Evolutionary conservation across 2,329 filamentous ascomycete species (phyloP), one percentile per base, ranked within the genome.

Genomic region (Aspergillus pseudonomiae): DNA sequence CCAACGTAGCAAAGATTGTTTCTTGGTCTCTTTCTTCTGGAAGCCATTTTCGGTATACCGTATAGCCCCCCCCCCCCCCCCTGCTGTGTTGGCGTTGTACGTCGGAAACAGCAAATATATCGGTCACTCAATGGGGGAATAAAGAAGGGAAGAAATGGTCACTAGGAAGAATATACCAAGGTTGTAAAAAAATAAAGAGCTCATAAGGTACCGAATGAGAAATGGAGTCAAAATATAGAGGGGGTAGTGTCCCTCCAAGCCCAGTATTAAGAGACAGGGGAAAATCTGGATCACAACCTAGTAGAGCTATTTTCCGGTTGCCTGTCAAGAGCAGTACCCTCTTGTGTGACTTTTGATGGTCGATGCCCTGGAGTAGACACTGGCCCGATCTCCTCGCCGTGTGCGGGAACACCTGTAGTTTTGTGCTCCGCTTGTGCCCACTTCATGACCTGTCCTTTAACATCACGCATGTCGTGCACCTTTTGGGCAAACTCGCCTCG

Each of bases 381-480:
- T 19, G 11, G 56, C 26, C 46, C 28, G 1, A 36, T 21, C 28
- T 28, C 45, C 24, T 57, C 30, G 24, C 26, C 19, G 14, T 32
- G 14, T n/a, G 21, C 28, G 14, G 52, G 24, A 28, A 60, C 59
- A 26, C 50, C 30, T n/a, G 46, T 24, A 21, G 12, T 45, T 26
- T 41, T 54, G 48, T 74, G 68, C 50, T 75, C 73, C 11, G 67
- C 68, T 62, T 77, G 74, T 30, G 73, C 71, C 77, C 76, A 79
- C 32, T 69, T 69, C 68, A 74, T 74, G 26, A 78, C 67, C 56
- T 77, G 76, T 14, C 76, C 73, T 62, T 74, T 77, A 21, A 77
- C 69, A 54, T 79, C 74, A n/a, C 75, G 74, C 70, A 78, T 75
- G 45, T 76, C 73, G 62, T 78, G 75, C 4, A 76, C 68, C 34